Base-by-base conservation (phyloP, 108 stramenopile genomes). In the Nitzschia sp. region DNA sequence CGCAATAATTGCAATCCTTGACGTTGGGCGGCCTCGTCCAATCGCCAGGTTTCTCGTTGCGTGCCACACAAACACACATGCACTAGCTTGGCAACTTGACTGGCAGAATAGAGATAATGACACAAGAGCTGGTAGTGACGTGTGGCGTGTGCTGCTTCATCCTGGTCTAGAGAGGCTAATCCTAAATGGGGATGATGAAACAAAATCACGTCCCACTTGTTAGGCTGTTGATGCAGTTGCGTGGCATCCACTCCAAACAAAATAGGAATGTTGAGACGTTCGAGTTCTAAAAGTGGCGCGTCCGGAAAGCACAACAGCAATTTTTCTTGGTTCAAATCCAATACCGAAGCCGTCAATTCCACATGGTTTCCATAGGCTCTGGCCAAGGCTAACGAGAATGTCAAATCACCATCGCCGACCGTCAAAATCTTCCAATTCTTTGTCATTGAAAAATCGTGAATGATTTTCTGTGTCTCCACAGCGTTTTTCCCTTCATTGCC, bases 121-220 rank as follows among this genome's bases (percentile, higher is more conserved):
- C 70, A 57, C 23, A 91, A 31, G 9, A 91, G 67, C 0, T 45
- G 32, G 63, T 64, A 61, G 46, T 91, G 90, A 23, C 79, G 67
- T 17, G 59, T 45, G 11, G 83, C 87, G 54, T 72, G 78, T 59
- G 54, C 51, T 31, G 66, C 65, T 45, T 78, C 77, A 27, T 68
- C 46, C 26, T 70, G 65, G 1, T 64, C 54, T 4, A 88, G 46
- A 4, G 74, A 46, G 0, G 64, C 59, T 32, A 80, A 25, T n/a
- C 86, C 90, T 32, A 91, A 64, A 72, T 88, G 90, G 4, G 90
- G 87, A 72, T 88, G 90, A 63, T 88, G 85, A 67, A 91, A 91
- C 17, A 79, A 19, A n/a, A 88, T 61, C 29, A 83, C 27, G 60
- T 91, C 83, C 71, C 80, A 86, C 3, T 68, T 67, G 0, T 71